Evolutionary conservation across 2,329 filamentous ascomycete species (phyloP).

Genomic region (Ambrosiella cleistominuta): DNA sequence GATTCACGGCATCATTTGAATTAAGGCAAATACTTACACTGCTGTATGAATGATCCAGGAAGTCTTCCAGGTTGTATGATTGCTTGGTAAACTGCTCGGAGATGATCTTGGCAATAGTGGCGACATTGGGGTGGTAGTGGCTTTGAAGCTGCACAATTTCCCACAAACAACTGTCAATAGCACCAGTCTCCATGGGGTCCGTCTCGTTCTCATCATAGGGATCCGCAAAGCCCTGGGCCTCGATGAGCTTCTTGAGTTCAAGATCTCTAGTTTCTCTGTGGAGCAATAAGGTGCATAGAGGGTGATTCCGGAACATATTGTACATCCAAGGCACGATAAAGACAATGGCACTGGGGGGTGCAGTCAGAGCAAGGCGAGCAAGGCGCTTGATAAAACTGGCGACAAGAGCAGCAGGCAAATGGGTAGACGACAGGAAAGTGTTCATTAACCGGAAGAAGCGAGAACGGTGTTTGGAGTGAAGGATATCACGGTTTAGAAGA

Average conservation of each 20-base stretch:
- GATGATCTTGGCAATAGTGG: constrained; percentile 81
- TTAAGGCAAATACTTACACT: constrained; percentile 36
- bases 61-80: constrained; percentile 89
- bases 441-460: constrained; percentile 85
- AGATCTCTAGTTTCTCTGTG: constrained; percentile 53
- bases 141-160: constrained; percentile 79
- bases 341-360: constrained; percentile 77
- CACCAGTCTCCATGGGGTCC: constrained; percentile 70
- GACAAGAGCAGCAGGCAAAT: constrained; percentile 77
- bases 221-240: constrained; percentile 46
- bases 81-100: constrained; percentile 96
- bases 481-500: constrained; percentile 63
- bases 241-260: constrained; percentile 39
- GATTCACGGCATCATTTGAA: neutral
- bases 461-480: constrained; percentile 89
- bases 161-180: constrained; percentile 89
- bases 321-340: constrained; percentile 85
- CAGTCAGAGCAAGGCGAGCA: constrained; percentile 65
- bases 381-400: constrained; percentile 96
- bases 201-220: constrained; percentile 58
- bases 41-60: constrained; percentile 82
- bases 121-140: constrained; percentile 94
- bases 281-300: constrained; percentile 87
- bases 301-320: constrained; percentile 81
- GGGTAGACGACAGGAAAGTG: constrained; percentile 76